Evolutionary conservation across 345 rosid species (phyloP).

Genomic region (Aquilaria yunnanensis): DNA sequence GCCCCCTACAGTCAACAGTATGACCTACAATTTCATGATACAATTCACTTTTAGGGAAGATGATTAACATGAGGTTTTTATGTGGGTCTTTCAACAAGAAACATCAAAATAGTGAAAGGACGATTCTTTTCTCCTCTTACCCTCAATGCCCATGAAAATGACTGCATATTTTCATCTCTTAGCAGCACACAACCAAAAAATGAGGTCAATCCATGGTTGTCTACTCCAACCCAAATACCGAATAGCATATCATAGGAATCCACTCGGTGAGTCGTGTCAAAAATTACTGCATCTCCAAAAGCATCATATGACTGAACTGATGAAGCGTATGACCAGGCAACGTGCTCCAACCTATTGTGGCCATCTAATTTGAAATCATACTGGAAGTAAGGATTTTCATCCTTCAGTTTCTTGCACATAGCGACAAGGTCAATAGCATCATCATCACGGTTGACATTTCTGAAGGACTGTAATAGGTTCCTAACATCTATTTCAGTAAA

Average conservation of each 20-base stretch:
- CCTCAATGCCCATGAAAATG: slow-evolving; percentile 63
- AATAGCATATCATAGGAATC: slow-evolving; percentile 54
- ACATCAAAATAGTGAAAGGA: not conserved
- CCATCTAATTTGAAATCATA: slow-evolving; percentile 46
- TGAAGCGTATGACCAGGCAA: slow-evolving; percentile 56
- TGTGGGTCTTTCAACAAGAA: not conserved
- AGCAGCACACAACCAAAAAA: slow-evolving; percentile 49
- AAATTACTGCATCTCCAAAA: slow-evolving; percentile 47
- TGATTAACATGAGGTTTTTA: no score
- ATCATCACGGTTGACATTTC: slow-evolving; percentile 41
- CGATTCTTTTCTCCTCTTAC: slow-evolving; percentile 14
- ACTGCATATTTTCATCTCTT: slow-evolving; percentile 47
- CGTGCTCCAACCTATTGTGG: slow-evolving; percentile 44
- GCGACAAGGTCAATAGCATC: slow-evolving; percentile 48
- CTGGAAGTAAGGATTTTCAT: slow-evolving; percentile 38
- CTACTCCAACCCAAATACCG: slow-evolving; percentile 54
- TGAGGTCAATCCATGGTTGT: slow-evolving; percentile 45
- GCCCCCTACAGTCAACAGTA: no score
- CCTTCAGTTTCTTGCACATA: slow-evolving; percentile 55
- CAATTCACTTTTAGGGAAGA: no score
- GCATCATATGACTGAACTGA: slow-evolving; percentile 38
- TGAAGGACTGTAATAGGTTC: slow-evolving; percentile 48
- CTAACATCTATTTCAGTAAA: slow-evolving; percentile 58
- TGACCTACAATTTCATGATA: no score
- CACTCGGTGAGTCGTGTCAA: slow-evolving; percentile 50